These are phyloP conservation scores for Teratosphaeriaceae sp. DNA, from an alignment of 2,329 filamentous ascomycete species.

Conservation along the genomic window DNA sequence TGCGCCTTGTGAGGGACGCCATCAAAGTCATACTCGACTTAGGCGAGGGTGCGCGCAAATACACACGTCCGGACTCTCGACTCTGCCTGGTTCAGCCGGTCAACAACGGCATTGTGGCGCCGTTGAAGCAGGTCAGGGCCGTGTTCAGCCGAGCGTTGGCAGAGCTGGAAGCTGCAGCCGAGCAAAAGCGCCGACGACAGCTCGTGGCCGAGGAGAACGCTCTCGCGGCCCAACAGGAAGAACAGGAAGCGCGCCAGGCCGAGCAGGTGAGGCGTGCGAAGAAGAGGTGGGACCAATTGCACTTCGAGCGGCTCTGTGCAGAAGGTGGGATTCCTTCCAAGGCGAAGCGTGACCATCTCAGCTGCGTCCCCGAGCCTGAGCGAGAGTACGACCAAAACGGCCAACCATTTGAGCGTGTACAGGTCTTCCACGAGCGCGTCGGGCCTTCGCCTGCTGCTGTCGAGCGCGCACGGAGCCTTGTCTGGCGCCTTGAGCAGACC, in stretches of 20 bases:
- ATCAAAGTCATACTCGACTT: conserved; percentile 16
- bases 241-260: conserved; percentile 6
- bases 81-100: conserved; percentile 16
- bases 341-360: conserved; percentile 18
- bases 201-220: conserved; percentile 4
- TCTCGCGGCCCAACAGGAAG: conserved; percentile 1
- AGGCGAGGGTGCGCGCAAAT: conserved; percentile 11
- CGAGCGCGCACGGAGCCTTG: conserved; percentile 9
- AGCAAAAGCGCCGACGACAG: conserved; percentile 1
- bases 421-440: conserved; percentile 27
- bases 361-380: conserved; percentile 7
- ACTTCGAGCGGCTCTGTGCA: conserved; percentile 15
- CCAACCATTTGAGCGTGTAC: conserved; percentile 31
- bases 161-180: conserved; percentile 2
- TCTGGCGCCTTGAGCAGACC: conserved; percentile 30
- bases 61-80: conserved; percentile 7
- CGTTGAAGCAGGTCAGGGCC: conserved; percentile 11
- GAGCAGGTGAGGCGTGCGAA: conserved; percentile 1
- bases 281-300: conserved; percentile 18
- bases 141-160: conserved; percentile 9
- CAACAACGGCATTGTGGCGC: conserved; percentile 10
- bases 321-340: conserved; percentile 9
- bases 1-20: conserved; percentile 11
- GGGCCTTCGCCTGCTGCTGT: conserved; percentile 22
- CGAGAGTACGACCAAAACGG: conserved; percentile 34